Base-by-base conservation (phyloP, 2,329 filamentous ascomycete genomes). In the Neofusicoccum cordaticola region DNA sequence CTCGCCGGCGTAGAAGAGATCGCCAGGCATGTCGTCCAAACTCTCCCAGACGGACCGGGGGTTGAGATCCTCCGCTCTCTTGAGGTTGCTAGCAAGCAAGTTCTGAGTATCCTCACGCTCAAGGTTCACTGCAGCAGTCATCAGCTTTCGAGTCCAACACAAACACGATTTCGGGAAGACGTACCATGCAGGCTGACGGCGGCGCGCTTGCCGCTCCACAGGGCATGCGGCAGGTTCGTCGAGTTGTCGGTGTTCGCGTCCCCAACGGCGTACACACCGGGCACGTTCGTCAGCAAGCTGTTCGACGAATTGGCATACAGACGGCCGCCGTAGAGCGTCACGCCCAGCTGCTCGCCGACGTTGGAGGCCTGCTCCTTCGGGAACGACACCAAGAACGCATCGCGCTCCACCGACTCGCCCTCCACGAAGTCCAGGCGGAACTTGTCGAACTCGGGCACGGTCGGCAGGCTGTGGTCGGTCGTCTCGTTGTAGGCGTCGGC, bases 221-320 rank as follows among this genome's bases (percentile, higher is more conserved):
- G 41, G 7, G 53, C 53, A 15, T 58, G 53, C 53, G 53, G 53
- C 15, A 58, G 6, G 11, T 58, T 47, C 41, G 53, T 58, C 41
- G 53, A 58, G 41, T 58, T 47, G n/a, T 58, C 41, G 4, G 53
- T 58, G 15, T 58, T 58, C 27, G 53, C 53, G 15, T 58, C 53
- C 5, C 41, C 53, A 4, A 58, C 53, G 3, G 53, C 53, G 19
- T 58, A 58, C 27, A 58, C 53, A 27, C 53, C 53, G 0, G 53
- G 41, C 41, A 58, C 53, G 11, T 58, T 58, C 41, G 53, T 58
- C 15, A 58, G 13, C 53, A 58, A 2, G 15, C 53, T n/a, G 9
- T 19, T 19, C 41, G 53, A 58, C 53, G 35, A 41, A 27, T 58
- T 47, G 11, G 53, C 53, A 42, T 47, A 58, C 41, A 58, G 27